Conservation (phyloP, 352 stramenopile species). For the Pythium aphanidermatum region DNA sequence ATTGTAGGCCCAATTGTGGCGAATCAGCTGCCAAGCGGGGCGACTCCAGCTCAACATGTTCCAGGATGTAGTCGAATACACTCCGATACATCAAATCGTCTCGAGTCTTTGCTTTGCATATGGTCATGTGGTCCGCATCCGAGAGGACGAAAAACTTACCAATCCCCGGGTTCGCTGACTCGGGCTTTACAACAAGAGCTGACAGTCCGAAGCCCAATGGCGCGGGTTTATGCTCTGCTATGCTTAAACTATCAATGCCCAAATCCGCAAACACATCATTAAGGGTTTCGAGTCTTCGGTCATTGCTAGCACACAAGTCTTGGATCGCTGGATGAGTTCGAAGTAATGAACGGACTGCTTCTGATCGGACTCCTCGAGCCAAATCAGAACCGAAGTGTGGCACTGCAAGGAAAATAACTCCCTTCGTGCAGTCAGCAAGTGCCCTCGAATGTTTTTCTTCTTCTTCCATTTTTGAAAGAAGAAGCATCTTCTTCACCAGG, state of each 20-base stretch:
- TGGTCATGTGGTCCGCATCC: conserved; percentile 79
- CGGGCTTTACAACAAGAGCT: conserved; percentile 67
- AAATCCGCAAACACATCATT: conserved; percentile 67
- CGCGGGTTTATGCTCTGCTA: conserved; percentile 50
- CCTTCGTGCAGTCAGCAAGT: conserved; percentile 39
- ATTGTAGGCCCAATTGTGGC: too few relatives aligned
- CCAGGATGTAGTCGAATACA: conserved; percentile 15
- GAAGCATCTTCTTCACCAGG: conserved; percentile 81
- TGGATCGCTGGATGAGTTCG: conserved; percentile 67
- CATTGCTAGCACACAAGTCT: conserved; percentile 47
- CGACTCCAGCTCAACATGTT: background rate
- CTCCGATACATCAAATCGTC: conserved; percentile 58
- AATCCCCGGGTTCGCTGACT: conserved; percentile 67
- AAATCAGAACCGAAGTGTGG: conserved; percentile 81
- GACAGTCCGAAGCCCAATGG: conserved; percentile 66
- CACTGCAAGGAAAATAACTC: conserved; percentile 76
- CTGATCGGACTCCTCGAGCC: conserved; percentile 51
- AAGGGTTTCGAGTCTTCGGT: conserved; percentile 51
- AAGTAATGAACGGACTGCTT: conserved; percentile 65
- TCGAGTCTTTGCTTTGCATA: conserved; percentile 74
- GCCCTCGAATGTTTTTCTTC: background rate
- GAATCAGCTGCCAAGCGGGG: too few relatives aligned
- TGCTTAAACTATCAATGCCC: conserved; percentile 64
- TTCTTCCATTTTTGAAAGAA: conserved; percentile 5
- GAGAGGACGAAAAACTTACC: conserved; percentile 60